phyloP scores from a whole-genome alignment of 1,284 basidiomycete species.

The Malassezia obtusa region DNA sequence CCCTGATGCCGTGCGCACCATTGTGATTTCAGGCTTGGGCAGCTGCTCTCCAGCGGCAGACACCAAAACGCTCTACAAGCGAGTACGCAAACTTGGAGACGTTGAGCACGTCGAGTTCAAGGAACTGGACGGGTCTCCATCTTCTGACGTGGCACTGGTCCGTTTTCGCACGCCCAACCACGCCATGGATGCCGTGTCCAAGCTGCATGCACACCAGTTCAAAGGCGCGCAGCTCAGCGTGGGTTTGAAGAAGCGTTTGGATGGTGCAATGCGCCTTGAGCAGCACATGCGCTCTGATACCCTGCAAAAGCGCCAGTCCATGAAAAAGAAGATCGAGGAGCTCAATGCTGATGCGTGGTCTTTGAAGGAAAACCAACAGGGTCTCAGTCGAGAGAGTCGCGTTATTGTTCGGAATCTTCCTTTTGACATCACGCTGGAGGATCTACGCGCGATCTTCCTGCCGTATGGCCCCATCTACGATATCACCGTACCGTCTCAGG shows the following conservation, averaged over 20 bases:
- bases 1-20: constrained; percentile 37
- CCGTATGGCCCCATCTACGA: constrained; percentile 79
- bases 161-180: constrained; percentile 63
- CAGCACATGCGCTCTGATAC: constrained; percentile 49
- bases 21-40: constrained; percentile 37
- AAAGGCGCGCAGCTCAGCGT: constrained; percentile 77
- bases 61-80: constrained; percentile 42
- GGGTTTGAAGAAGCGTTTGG: constrained; percentile 78
- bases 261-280: constrained; percentile 55
- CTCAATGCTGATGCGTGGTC: constrained; percentile 24
- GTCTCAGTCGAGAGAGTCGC: constrained; percentile 57
- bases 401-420: constrained; percentile 87
- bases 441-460: constrained; percentile 76
- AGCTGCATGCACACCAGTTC: constrained; percentile 86
- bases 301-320: constrained; percentile 49
- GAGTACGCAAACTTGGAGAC: constrained; percentile 42
- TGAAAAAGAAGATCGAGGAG: constrained; percentile 43
- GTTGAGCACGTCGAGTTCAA: constrained; percentile 39
- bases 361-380: constrained; percentile 43
- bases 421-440: constrained; percentile 59
- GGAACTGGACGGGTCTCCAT: neutral
- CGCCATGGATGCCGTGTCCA: constrained; percentile 65
- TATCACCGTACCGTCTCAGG: constrained; percentile 61
- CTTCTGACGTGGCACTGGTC: constrained; percentile 56
- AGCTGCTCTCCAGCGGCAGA: constrained; percentile 32